Conservation (phyloP, 345 rosid genomes). For the Eucalyptus pauciflora region DNA sequence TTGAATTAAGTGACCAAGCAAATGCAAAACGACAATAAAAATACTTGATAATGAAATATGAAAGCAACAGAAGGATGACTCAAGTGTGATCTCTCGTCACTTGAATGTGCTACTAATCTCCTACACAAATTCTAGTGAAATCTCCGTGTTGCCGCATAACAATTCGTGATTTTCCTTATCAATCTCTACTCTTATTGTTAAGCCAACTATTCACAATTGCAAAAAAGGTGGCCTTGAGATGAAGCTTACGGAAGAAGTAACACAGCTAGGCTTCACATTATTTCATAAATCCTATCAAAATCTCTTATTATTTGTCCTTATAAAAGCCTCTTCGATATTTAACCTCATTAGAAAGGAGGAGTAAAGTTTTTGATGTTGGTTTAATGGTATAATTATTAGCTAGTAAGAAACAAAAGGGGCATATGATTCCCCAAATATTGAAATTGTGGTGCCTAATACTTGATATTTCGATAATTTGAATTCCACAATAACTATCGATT, state of each 20-base stretch:
- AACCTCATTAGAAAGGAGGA: neutral
- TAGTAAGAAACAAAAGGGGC: neutral
- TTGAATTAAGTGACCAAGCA: neutral
- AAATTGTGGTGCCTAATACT: neutral
- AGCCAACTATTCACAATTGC: neutral
- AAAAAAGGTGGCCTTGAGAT: neutral
- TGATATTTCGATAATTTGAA: accelerated
- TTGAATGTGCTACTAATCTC: neutral
- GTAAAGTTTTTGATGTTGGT: neutral
- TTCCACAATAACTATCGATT: accelerated
- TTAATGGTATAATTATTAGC: accelerated
- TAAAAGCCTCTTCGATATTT: neutral
- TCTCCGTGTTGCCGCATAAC: neutral
- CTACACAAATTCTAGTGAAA: accelerated
- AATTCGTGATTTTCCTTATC: neutral
- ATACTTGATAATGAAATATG: neutral
- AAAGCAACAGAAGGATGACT: accelerated
- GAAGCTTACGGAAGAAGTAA: neutral
- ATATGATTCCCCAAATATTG: neutral
- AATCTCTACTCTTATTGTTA: neutral
- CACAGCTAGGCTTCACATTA: neutral
- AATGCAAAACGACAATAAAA: neutral
- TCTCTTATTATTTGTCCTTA: accelerated
- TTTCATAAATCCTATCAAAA: neutral
- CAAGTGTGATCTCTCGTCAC: accelerated